Evolutionary conservation across 2,329 filamentous ascomycete species (phyloP).

Genomic region (Stemphylium vesicarium): DNA sequence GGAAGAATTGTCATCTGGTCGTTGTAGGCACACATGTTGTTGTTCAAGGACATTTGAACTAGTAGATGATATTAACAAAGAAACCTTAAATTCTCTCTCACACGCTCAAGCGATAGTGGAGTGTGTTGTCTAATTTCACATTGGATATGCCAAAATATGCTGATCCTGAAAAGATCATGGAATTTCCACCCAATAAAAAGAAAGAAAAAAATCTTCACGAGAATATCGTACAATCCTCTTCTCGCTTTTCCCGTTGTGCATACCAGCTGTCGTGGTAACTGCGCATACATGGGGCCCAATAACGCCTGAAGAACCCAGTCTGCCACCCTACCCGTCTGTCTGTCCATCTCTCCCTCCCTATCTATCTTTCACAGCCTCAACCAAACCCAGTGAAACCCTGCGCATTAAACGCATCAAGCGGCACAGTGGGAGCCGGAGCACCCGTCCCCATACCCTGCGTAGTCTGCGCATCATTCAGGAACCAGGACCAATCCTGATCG

Average conservation of each 20-base stretch:
- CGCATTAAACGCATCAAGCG: slow-evolving; percentile 25
- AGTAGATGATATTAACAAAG: background rate
- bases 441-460: slow-evolving; percentile 12
- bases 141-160: too few species aligned
- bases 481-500: slow-evolving; percentile 52
- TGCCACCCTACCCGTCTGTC: too few species aligned
- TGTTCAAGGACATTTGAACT: background rate
- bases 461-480: slow-evolving; percentile 41
- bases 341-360: too few species aligned
- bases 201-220: background rate
- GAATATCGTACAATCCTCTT: slow-evolving; percentile 4
- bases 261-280: background rate
- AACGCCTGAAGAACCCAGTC: background rate
- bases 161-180: background rate
- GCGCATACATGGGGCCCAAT: background rate
- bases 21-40: slow-evolving; percentile 38
- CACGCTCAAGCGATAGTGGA: slow-evolving; percentile 21
- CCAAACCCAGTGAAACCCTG: slow-evolving; percentile 39
- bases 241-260: background rate
- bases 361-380: background rate
- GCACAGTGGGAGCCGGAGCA: background rate
- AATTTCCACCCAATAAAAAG: background rate
- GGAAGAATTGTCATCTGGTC: slow-evolving; percentile 57
- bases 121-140: slow-evolving; percentile 1
- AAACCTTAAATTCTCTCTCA: slow-evolving; percentile 4